Base-by-base conservation (phyloP, 441 rosid genomes). In the Melastoma candidum region DNA sequence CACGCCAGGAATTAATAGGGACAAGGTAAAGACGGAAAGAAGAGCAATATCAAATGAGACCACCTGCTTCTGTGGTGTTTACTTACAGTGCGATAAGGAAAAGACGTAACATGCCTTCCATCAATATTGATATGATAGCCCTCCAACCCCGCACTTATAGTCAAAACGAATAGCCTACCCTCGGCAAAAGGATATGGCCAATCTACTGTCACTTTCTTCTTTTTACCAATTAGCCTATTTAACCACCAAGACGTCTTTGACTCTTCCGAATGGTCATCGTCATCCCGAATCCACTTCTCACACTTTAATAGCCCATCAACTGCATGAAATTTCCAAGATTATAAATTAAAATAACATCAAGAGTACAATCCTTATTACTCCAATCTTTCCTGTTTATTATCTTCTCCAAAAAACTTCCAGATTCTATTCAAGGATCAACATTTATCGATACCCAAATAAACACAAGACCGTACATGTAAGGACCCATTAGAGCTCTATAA, bases 251-350 rank as follows among this genome's bases (percentile, higher is more conserved):
- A 67, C 46, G 77, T 71, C 72, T 74, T 86, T 14, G 86, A 73
- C 70, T 80, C 86, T 67, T 82, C 93, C 0, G 75, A 69, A 49
- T 24, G 75, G 59, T 65, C 49, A 14, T 80, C 80, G 70, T 89
- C 90, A 61, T 93, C 90, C 13, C 84, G 79, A 54, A 82, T 82
- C 98, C 98, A 92, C 71, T 74, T 82, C 77, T 92, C 97, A 71
- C 98, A 88, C 71, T 88, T 85, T 68, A 75, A 75, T 69, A 72
- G 80, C 48, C 79, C 86, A 63, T 92, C 98, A 74, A 85, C 97
- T 92, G 73, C 69, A 74, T 54, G 63, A 58, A 67, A 58, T 57
- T 12, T 29, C 11, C 7, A 7, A 44, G 22, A 36, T 52, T 26
- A 52, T 8, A 4, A 32, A 32, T 32, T 32, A 32, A 6, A 6